A percentile compares a stretch with the other conserved stretches of the same genome.
These are phyloP conservation scores for Oryza glumipatula DNA, from an alignment of 176 grass and related monocot species.

Conservation along the genomic window DNA sequence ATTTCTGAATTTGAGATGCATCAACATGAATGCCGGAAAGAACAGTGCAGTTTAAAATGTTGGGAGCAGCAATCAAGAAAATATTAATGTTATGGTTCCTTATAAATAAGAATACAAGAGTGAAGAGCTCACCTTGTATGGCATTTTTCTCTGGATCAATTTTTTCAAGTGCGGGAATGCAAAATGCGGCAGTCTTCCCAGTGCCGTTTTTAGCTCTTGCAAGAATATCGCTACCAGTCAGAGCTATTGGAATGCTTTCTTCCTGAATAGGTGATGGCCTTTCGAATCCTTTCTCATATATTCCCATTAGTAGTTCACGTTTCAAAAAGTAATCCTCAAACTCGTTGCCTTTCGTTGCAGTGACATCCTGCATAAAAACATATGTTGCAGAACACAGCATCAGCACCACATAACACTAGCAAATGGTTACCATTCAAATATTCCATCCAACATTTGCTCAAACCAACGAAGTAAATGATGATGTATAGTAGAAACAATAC, in stretches of 20 bases:
- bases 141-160: conserved; percentile 69
- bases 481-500: not conserved
- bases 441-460: not conserved
- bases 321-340: conserved; percentile 88
- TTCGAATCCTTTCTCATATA: conserved; percentile 86
- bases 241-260: conserved; percentile 81
- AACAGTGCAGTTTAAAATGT: not conserved
- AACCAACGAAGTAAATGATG: not conserved
- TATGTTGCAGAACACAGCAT: conserved; percentile 24
- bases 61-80: not conserved
- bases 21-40: not conserved
- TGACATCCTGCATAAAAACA: conserved; percentile 61
- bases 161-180: conserved; percentile 76
- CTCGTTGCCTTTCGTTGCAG: conserved; percentile 75
- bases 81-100: not conserved
- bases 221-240: conserved; percentile 86
- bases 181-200: conserved; percentile 79
- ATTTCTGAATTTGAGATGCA: not conserved
- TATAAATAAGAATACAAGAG: not conserved
- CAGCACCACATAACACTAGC: not conserved
- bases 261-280: conserved; percentile 81
- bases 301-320: conserved; percentile 78
- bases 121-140: conserved; percentile 47
- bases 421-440: not conserved
- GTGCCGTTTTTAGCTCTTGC: conserved; percentile 76